Conservation (phyloP, 768 basidiomycete genomes). For the Tephrocybe sp. region DNA sequence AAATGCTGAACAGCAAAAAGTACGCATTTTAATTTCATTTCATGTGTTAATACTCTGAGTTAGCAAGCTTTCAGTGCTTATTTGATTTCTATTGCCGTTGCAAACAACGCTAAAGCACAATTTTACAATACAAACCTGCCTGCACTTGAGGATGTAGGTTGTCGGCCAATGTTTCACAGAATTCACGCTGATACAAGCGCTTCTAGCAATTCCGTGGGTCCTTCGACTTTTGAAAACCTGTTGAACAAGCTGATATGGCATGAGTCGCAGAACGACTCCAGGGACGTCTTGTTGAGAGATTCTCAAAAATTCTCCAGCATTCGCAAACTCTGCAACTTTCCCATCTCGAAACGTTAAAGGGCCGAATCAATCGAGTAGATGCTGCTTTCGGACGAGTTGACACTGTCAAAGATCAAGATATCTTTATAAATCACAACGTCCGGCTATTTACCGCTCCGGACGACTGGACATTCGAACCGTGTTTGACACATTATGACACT, state of each 20-base stretch:
- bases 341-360: slow-evolving; percentile 61
- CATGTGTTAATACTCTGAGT: slow-evolving; percentile 1
- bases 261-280: slow-evolving; percentile 65
- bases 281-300: slow-evolving; percentile 55
- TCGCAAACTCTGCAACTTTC: slow-evolving; percentile 58
- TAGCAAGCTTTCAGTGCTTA: slow-evolving; percentile 49
- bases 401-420: slow-evolving; percentile 59
- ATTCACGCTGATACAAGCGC: slow-evolving; percentile 11
- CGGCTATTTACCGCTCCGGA: slow-evolving; percentile 61
- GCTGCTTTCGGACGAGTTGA: slow-evolving; percentile 51
- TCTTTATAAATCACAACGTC: slow-evolving; percentile 74
- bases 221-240: neutral
- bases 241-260: neutral
- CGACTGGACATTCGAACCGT: slow-evolving; percentile 79
- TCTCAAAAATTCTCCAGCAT: slow-evolving; percentile 53
- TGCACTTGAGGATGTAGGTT: slow-evolving; percentile 66
- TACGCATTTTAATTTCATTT: slow-evolving; percentile 26
- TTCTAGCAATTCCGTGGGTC: slow-evolving; percentile 65
- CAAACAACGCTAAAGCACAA: slow-evolving; percentile 68
- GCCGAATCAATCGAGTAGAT: slow-evolving; percentile 46
- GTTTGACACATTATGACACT: slow-evolving; percentile 72
- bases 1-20: slow-evolving; percentile 87
- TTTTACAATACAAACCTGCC: slow-evolving; percentile 75
- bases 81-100: slow-evolving; percentile 65
- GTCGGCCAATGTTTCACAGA: neutral